Percentiles rank a stretch among this genome's conserved stretches.
Conservation (phyloP, 306 rosid genomes). For the Sicyos baderoa region DNA sequence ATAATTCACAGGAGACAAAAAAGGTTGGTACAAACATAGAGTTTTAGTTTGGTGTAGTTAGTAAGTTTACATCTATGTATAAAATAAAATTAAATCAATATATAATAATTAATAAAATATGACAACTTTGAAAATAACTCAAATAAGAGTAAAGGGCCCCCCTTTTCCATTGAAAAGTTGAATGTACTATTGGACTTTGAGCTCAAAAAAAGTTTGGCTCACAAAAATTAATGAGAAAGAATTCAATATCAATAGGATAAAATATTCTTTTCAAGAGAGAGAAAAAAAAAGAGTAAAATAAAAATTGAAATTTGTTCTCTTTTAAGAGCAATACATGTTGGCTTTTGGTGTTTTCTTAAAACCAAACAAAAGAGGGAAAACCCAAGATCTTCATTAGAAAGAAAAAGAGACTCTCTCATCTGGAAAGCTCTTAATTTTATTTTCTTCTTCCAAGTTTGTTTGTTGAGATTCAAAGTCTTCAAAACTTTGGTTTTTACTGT, state of each 20-base stretch:
- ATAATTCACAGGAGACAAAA: background rate
- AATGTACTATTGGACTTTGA: slow-evolving; percentile 15
- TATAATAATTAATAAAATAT: background rate
- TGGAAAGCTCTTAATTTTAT: slow-evolving; percentile 13
- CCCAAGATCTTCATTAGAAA: slow-evolving; percentile 31
- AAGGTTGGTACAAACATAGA: slow-evolving; percentile 2
- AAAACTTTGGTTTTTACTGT: slow-evolving; percentile 48
- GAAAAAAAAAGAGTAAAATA: background rate
- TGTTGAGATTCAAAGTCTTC: slow-evolving; percentile 41
- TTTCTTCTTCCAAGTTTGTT: slow-evolving; percentile 17
- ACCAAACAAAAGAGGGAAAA: slow-evolving; percentile 41
- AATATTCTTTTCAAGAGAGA: slow-evolving; percentile 19
- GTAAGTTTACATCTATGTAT: background rate
- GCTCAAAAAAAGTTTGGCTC: background rate
- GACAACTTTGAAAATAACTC: background rate
- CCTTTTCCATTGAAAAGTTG: background rate
- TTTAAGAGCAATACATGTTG: slow-evolving; percentile 21
- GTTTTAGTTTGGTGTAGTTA: background rate
- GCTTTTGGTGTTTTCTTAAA: slow-evolving; percentile 54
- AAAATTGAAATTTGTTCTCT: background rate
- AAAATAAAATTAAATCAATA: background rate
- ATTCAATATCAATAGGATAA: slow-evolving; percentile 19
- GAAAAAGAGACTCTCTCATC: slow-evolving; percentile 28
- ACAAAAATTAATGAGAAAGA: slow-evolving; percentile 1
- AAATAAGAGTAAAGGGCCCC: background rate